Evolutionary conservation across 768 basidiomycete genomes (phyloP).

Genomic region (Gautieria morchelliformis): DNA sequence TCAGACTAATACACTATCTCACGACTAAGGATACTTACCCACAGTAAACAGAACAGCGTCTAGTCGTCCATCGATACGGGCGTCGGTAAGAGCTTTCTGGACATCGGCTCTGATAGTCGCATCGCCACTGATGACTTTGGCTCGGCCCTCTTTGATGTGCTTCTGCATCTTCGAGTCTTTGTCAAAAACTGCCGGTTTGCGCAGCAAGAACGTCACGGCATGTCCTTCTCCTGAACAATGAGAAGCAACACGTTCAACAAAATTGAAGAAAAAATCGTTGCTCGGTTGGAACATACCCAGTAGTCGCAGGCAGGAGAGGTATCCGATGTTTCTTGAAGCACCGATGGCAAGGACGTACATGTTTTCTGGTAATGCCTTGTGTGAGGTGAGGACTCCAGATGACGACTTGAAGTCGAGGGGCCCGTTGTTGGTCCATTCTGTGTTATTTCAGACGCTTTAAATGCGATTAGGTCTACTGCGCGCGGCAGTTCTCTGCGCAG

Average conservation of each 20-base stretch:
- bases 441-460: too few species aligned
- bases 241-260: background rate
- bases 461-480: too few species aligned
- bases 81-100: slow-evolving; percentile 39
- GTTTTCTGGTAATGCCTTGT: slow-evolving; percentile 9
- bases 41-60: slow-evolving; percentile 54
- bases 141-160: slow-evolving; percentile 41
- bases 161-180: slow-evolving; percentile 41
- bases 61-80: slow-evolving; percentile 27
- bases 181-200: slow-evolving; percentile 43
- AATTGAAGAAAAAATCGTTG: background rate
- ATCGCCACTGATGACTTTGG: slow-evolving; percentile 50
- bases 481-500: too few species aligned
- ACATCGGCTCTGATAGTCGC: slow-evolving; percentile 46
- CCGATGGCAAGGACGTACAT: slow-evolving; percentile 27
- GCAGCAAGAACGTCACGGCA: slow-evolving; percentile 55
- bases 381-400: too few species aligned
- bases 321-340: slow-evolving; percentile 33
- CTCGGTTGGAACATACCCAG: slow-evolving; percentile 17
- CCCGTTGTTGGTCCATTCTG: background rate
- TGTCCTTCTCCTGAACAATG: slow-evolving; percentile 39
- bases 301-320: slow-evolving; percentile 22
- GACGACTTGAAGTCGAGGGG: too few species aligned
- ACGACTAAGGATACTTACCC: slow-evolving; percentile 28
- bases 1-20: background rate